These are phyloP conservation scores for Botrytis aclada DNA, from an alignment of 2,329 filamentous ascomycete genomes.

Conservation along the genomic window DNA sequence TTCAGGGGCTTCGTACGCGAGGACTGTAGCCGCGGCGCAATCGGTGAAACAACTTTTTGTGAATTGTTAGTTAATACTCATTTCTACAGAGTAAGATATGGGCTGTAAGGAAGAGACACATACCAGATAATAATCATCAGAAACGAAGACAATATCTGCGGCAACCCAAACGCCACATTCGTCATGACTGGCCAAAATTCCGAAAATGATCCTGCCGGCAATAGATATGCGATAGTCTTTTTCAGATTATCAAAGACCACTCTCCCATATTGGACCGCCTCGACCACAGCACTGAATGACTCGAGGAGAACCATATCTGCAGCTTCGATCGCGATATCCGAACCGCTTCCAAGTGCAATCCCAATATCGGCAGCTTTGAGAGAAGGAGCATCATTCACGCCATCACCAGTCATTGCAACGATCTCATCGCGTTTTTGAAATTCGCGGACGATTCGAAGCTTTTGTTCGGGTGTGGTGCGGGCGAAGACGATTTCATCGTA, in stretches of 20 bases:
- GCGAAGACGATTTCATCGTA: conserved; percentile 75
- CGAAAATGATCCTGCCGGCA: conserved; percentile 58
- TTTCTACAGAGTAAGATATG: not conserved
- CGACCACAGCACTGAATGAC: conserved; percentile 67
- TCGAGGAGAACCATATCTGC: conserved; percentile 64
- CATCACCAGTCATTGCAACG: conserved; percentile 51
- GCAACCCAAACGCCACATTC: conserved; percentile 56
- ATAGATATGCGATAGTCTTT: conserved; percentile 60
- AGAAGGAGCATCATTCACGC: conserved; percentile 51
- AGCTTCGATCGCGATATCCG: conserved; percentile 60
- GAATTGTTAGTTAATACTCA: not conserved
- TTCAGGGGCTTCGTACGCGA: conserved; percentile 74
- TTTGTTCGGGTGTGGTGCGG: conserved; percentile 72
- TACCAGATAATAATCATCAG: conserved; percentile 44
- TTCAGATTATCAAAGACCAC: conserved; percentile 79
- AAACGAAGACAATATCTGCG: conserved; percentile 56
- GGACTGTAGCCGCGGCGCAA: conserved; percentile 65
- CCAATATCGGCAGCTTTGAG: conserved; percentile 64
- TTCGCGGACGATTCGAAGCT: conserved; percentile 67
- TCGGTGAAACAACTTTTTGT: conserved; percentile 64
- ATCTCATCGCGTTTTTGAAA: conserved; percentile 52
- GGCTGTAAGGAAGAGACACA: not conserved
- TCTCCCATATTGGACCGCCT: conserved; percentile 69
- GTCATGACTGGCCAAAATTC: conserved; percentile 59
- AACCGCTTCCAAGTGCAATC: conserved; percentile 56